Conservation (phyloP, 208 protist species). For the Crithidia sp. region DNA sequence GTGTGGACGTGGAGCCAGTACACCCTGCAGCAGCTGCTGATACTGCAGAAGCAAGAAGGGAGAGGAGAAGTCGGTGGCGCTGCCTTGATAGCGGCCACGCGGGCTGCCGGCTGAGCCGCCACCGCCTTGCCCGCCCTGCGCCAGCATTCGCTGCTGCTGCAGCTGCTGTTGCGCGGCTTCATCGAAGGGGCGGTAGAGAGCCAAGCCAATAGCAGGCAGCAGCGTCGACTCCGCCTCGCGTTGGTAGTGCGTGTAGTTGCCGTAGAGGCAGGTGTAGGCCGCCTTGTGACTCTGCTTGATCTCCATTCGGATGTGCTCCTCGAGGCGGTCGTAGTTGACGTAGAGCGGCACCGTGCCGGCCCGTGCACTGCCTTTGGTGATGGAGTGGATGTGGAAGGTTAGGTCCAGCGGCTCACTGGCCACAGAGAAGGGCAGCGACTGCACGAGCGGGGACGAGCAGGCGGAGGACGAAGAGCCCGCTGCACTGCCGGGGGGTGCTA, state of each 20-base stretch:
- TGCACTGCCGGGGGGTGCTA: not conserved
- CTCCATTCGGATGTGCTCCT: conserved; percentile 51
- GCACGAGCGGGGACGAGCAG: conserved; percentile 9
- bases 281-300: conserved; percentile 57
- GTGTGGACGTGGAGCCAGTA: conserved; percentile 28
- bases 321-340: conserved; percentile 42
- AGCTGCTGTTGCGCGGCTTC: conserved; percentile 31
- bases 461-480: not conserved
- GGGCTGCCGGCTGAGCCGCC: not conserved
- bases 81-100: not conserved
- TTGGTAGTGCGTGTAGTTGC: conserved; percentile 46
- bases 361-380: conserved; percentile 35
- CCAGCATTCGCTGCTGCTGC: conserved; percentile 16
- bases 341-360: conserved; percentile 39
- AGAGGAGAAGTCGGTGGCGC: conserved; percentile 24
- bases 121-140: conserved; percentile 1
- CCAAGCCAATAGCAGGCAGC: conserved; percentile 35
- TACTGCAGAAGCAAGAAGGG: conserved; percentile 42
- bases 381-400: conserved; percentile 44
- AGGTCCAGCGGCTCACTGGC: conserved; percentile 45
- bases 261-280: conserved; percentile 55
- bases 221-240: conserved; percentile 36
- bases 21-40: conserved; percentile 39
- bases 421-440: conserved; percentile 25
- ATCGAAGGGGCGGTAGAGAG: conserved; percentile 53